Evolutionary conservation across 371 early-diverging fungal species (phyloP).

Genomic region (Mucor indicus): DNA sequence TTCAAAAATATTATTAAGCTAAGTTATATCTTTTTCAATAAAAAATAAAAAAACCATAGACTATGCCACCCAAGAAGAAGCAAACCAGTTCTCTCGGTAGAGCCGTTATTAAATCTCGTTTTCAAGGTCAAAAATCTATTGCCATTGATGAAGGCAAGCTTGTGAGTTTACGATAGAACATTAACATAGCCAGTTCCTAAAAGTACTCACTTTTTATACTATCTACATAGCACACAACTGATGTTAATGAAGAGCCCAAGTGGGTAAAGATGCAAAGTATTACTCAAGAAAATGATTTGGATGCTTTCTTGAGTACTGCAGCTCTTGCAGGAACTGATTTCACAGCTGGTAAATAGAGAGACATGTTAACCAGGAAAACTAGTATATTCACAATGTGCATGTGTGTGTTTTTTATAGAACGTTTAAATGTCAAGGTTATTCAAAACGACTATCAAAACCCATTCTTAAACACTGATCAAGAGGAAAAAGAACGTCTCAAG

Average conservation of each 20-base stretch:
- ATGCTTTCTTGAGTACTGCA: constrained; percentile 94
- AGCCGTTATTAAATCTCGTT: constrained; percentile 90
- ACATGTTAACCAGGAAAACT: background rate
- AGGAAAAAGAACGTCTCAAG: constrained; percentile 67
- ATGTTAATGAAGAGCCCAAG: constrained; percentile 76
- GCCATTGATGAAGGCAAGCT: constrained; percentile 66
- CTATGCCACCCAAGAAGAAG: constrained; percentile 40
- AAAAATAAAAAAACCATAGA: constrained; percentile 1
- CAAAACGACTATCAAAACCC: constrained; percentile 76
- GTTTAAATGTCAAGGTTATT: constrained; percentile 85
- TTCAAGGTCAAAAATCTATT: constrained; percentile 78
- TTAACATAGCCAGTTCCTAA: background rate
- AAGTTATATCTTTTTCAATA: background rate
- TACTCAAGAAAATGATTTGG: constrained; percentile 95
- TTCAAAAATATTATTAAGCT: no score
- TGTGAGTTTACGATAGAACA: constrained; percentile 26
- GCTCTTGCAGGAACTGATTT: constrained; percentile 94
- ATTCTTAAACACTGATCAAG: constrained; percentile 73
- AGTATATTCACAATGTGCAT: background rate
- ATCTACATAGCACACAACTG: constrained; percentile 79
- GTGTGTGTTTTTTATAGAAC: constrained; percentile 45
- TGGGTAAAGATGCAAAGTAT: constrained; percentile 93
- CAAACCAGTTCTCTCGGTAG: constrained; percentile 68
- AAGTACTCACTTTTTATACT: background rate
- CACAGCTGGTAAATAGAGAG: constrained; percentile 70